Evolutionary conservation across 257 asterid genomes (phyloP), one percentile per base, ranked within the genome.

Genomic region (Oldenlandia corymbosa): DNA sequence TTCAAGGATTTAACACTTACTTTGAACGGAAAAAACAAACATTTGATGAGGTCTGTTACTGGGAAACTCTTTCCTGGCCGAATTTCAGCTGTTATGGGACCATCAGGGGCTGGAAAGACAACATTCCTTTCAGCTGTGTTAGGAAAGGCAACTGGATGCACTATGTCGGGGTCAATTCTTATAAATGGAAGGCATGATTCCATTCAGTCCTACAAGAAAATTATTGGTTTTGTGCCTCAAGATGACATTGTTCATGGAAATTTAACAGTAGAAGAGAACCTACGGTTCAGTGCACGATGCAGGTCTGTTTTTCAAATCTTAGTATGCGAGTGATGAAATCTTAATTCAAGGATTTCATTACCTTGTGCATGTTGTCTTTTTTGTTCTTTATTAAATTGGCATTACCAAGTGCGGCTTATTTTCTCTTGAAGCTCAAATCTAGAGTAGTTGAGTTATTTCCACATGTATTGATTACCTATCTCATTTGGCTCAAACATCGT

Each of bases 91-190:
- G 95, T 91, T 75, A 88, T 91, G 98, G 98, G 98, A 46, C 98
- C 98, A 64, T 91, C 98, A 20, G 98, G 98, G 56, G 98, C 98
- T 5, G 98, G 98, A 62, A 91, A 91, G 74, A 91, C 98, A 39
- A 88, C 98, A 2, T 91, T 91, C 82, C 96, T 91, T 73, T 84
- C 95, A 66, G 95, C 98, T 11, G 93, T 91, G 58, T 73, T 84
- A 42, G 96, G 98, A 42, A 91, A 84, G 70, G 76, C 82, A 64
- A 78, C 80, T 54, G 95, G 91, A 59, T 88, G 96, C 78, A 51
- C 70, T 39, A 69, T 91, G 67, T 46, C 88, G 52, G 98, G 98
- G 70, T 75, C 83, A 60, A 80, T 91, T 80, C 95, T 88, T 64
- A 76, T 91, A 71, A 91, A 91, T 76, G 98, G 91, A 71, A 86